Evolutionary conservation across 257 asterid genomes (phyloP).

Genomic region (Plantago ovata): DNA sequence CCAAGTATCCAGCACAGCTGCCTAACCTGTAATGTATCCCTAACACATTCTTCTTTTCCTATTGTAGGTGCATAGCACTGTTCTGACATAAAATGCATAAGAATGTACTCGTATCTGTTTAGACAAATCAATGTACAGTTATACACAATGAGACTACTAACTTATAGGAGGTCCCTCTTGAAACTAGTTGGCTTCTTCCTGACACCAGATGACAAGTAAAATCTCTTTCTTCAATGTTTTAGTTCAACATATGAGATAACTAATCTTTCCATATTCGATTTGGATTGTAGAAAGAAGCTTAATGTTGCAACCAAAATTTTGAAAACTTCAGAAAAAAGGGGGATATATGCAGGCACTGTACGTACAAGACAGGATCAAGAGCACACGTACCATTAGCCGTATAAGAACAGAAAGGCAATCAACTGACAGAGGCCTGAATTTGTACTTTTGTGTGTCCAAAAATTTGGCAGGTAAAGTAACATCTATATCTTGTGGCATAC

Average conservation of each 20-base stretch:
- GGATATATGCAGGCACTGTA: neutral
- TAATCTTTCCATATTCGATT: neutral
- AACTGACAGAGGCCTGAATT: constrained; percentile 71
- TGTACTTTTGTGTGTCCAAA: constrained; percentile 63
- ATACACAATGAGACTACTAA: neutral
- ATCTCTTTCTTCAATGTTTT: neutral
- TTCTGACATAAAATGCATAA: neutral
- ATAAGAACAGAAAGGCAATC: constrained; percentile 58
- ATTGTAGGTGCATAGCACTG: neutral
- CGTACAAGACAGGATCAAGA: constrained; percentile 19
- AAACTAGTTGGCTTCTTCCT: neutral
- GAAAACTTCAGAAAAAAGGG: neutral
- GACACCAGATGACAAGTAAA: neutral
- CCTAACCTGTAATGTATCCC: neutral
- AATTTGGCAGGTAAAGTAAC: constrained; percentile 45
- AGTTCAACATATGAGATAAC: neutral
- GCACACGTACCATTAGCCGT: constrained; percentile 44
- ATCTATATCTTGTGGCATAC: constrained; percentile 35
- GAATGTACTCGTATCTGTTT: neutral
- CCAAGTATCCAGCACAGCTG: neutral
- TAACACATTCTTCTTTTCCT: neutral
- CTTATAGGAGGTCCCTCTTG: neutral
- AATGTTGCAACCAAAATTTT: neutral
- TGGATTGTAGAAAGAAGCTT: neutral
- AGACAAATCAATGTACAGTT: constrained; percentile 5